Conservation (phyloP, 208 protist species). For the Leishmania lainsoni region DNA sequence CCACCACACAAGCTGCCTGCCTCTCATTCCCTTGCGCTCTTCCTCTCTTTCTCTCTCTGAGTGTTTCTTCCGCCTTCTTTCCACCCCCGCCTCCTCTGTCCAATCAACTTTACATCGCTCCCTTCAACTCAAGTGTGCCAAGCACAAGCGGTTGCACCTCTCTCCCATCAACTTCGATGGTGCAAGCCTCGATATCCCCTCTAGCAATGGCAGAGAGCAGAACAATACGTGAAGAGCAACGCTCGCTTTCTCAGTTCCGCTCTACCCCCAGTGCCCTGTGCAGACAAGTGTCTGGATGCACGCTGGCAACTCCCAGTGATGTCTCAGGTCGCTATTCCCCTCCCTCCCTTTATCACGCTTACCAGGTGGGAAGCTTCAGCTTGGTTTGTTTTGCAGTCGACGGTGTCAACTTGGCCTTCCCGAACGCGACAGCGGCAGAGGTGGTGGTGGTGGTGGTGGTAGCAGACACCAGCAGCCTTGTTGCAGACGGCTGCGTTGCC, state of each 20-base stretch:
- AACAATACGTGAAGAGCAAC: no score
- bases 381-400: slow-evolving; percentile 5
- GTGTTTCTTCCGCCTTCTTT: background rate
- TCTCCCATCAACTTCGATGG: background rate
- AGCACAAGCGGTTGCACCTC: background rate
- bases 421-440: background rate
- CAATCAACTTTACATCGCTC: background rate
- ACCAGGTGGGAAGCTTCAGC: slow-evolving; percentile 44
- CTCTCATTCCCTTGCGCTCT: background rate
- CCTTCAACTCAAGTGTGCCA: background rate
- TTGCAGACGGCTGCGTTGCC: background rate
- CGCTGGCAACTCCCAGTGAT: no score
- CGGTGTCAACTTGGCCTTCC: background rate
- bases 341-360: background rate
- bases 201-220: no score
- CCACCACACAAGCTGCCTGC: background rate
- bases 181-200: background rate
- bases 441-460: background rate
- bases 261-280: no score
- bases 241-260: no score
- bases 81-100: no score
- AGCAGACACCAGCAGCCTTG: background rate
- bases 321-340: no score
- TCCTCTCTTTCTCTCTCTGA: background rate
- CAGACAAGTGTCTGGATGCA: no score